A percentile compares a stretch with the other conserved stretches of the same genome.
phyloP scores from a whole-genome alignment of 768 basidiomycete species.

The Tylopilus subfusipes region DNA sequence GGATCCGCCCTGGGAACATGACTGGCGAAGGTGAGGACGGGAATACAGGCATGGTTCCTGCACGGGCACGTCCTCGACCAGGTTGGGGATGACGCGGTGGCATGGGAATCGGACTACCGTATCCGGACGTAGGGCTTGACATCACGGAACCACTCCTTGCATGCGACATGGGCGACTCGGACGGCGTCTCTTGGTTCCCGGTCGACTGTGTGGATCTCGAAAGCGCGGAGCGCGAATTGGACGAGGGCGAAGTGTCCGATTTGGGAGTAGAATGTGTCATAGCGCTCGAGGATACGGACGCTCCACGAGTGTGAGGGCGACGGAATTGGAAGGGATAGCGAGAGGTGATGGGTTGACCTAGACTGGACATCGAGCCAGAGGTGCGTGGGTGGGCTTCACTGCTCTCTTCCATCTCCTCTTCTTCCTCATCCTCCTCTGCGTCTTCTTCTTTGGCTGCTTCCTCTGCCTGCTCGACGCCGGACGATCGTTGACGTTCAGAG shows the following conservation, averaged over 20 bases:
- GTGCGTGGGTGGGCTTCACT: constrained; percentile 60
- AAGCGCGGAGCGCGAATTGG: constrained; percentile 38
- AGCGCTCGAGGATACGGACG: constrained; percentile 38
- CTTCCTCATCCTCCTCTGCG: constrained; percentile 42
- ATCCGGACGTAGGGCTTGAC: constrained; percentile 36
- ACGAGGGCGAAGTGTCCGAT: constrained; percentile 36
- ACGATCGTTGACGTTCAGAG: constrained; percentile 30
- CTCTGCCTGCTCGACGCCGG: constrained; percentile 29
- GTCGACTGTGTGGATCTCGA: constrained; percentile 56
- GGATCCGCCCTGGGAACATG: constrained; percentile 25
- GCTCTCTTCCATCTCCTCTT: constrained; percentile 35
- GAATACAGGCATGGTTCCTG: constrained; percentile 38
- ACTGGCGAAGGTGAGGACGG: constrained; percentile 37
- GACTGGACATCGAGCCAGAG: constrained; percentile 81
- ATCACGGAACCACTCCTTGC: constrained; percentile 35
- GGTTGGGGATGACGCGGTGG: constrained; percentile 45
- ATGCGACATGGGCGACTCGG: constrained; percentile 54
- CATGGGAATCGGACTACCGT: constrained; percentile 42
- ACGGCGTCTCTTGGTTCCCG: constrained; percentile 54
- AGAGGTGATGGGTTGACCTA: constrained; percentile 71
- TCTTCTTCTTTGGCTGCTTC: constrained; percentile 21
- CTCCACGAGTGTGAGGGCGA: constrained; percentile 41
- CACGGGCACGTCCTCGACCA: constrained; percentile 36
- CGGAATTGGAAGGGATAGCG: constrained; percentile 71
- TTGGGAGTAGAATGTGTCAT: constrained; percentile 39